Evolutionary conservation across 129 eudicot species (phyloP).

Genomic region (Glebionis coronaria): DNA sequence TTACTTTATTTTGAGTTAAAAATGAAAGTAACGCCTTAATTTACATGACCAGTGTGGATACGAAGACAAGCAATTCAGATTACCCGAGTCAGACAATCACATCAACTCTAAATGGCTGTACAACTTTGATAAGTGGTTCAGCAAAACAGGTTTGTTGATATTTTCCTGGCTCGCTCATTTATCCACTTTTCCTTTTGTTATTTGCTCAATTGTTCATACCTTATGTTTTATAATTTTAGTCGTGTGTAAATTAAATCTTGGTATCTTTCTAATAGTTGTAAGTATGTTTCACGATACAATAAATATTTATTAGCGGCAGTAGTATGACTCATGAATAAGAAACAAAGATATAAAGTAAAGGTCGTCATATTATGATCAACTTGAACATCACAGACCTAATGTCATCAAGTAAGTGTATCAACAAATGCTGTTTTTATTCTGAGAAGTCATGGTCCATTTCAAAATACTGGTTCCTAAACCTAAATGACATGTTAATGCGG

Average conservation of each 20-base stretch:
- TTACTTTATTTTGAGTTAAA: not conserved
- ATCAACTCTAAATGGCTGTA: not conserved
- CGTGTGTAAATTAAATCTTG: not conserved
- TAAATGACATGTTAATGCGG: no score
- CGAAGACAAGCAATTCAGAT: not conserved
- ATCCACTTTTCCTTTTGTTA: constrained; percentile 5
- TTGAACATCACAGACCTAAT: not conserved
- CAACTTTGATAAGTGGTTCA: not conserved
- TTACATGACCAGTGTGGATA: constrained; percentile 5
- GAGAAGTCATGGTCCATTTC: no score
- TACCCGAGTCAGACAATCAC: not conserved
- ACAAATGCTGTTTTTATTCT: not conserved
- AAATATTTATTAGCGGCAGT: no score
- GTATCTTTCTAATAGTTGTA: no score
- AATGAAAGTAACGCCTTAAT: not conserved
- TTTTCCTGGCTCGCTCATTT: not conserved
- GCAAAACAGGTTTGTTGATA: constrained; percentile 10
- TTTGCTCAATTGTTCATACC: not conserved
- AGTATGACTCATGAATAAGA: no score
- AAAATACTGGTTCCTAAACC: no score
- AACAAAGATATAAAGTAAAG: not conserved
- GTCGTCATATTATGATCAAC: constrained; percentile 6
- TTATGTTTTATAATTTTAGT: not conserved
- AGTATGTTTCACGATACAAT: no score
- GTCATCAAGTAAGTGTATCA: constrained; percentile 11